Base-by-base conservation (phyloP, 2,329 filamentous ascomycete genomes). In the Grosmannia penicillata region DNA sequence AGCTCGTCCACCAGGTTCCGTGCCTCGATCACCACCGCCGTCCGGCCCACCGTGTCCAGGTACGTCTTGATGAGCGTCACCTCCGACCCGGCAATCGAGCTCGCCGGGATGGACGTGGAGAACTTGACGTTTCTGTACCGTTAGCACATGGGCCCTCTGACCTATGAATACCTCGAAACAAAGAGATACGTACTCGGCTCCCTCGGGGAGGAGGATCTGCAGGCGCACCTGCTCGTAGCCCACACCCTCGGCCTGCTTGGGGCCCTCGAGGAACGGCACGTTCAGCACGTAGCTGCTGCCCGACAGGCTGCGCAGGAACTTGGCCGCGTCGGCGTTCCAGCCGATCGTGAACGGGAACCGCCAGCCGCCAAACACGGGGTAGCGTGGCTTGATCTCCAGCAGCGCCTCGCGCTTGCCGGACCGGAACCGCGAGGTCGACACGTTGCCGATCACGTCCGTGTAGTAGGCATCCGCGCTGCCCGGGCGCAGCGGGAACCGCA, bases 291-390 rank as follows among this genome's bases (percentile, higher is more conserved):
- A 93, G n/a, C 75, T 72, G 43, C 84, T 75, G 21, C 69, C 70
- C 33, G 66, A 62, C 30, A 72, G 66, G 49, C 66, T 73, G 50
- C 84, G 78, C 47, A 98, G 56, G 56, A 83, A 91, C 41, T 72
- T 74, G 51, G 75, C 75, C 22, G 93, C 68, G 48, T 93, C 76
- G 37, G 82, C 78, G 62, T 96, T 93, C 91, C 91, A 98, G 48
- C 91, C 91, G 41, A 96, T 78, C 42, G 82, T 84, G 66, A 96
- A 98, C 47, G 83, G 91, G 61, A 95, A 96, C 60, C 93, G 94
- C 91, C 91, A 98, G 43, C 84, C 86, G 43, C 91, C 91, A 52
- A 95, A 98, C 19, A 98, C 59, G n/a, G 91, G 91, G 59, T 93
- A 98, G 37, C 91, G 76, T 17, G 91, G 91, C 67, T 87, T 91